Percentiles rank a stretch among this genome's conserved stretches.
Evolutionary conservation across 495 filamentous ascomycete species (phyloP).

Genomic region (Xylaria acuta): DNA sequence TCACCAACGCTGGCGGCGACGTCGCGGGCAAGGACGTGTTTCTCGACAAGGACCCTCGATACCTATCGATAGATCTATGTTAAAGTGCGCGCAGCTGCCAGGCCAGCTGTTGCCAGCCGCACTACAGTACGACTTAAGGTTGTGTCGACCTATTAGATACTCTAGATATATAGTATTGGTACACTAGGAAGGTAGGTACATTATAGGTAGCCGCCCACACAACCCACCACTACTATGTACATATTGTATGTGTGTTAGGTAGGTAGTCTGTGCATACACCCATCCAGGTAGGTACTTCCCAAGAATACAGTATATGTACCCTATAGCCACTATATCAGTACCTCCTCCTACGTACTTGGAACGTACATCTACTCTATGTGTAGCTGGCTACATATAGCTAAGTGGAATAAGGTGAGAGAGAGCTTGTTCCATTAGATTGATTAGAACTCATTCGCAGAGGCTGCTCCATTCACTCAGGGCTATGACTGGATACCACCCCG

Average conservation of each 20-base stretch:
- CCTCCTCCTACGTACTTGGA: no score
- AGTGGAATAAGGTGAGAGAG: no score
- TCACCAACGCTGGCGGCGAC: background rate
- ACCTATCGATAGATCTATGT: background rate
- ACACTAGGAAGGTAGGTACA: no score
- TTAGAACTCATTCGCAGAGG: background rate
- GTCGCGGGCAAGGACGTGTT: constrained; percentile 17
- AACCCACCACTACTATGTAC: no score
- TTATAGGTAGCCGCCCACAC: no score
- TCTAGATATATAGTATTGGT: background rate
- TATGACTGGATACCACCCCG: background rate
- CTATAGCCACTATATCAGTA: no score
- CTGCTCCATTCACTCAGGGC: background rate
- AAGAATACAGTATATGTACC: no score
- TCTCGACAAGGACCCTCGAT: background rate
- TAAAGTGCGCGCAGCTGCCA: constrained; percentile 25
- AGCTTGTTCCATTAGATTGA: background rate
- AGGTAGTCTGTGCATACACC: no score
- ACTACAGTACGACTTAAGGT: background rate
- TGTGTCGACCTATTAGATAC: constrained; percentile 1
- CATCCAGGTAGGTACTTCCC: no score
- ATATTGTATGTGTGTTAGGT: no score
- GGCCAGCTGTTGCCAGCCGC: constrained; percentile 14
- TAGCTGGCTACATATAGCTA: no score
- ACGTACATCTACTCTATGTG: no score